phyloP scores from a whole-genome alignment of 2,329 filamentous ascomycete genomes.

The Trichoderma gracile region DNA sequence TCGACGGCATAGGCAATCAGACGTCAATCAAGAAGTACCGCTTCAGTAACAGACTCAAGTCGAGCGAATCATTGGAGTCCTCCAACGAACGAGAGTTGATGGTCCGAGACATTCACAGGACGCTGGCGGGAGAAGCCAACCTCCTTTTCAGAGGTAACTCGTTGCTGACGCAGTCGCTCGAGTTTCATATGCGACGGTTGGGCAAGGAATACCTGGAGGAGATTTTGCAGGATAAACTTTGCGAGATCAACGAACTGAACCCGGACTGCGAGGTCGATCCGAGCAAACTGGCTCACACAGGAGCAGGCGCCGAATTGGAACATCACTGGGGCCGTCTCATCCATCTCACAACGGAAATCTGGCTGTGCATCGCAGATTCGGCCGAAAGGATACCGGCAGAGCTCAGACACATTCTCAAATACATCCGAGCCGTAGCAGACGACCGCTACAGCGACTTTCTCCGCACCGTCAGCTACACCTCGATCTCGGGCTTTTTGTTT shows the following conservation, averaged over 20 bases:
- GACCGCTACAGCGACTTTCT: constrained; percentile 93
- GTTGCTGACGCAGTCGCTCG: constrained; percentile 85
- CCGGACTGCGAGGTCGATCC: constrained; percentile 95
- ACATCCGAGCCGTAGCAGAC: constrained; percentile 88
- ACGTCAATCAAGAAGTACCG: constrained; percentile 71
- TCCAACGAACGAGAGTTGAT: constrained; percentile 67
- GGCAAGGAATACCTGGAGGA: constrained; percentile 93
- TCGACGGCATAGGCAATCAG: constrained; percentile 87
- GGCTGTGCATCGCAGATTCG: constrained; percentile 79
- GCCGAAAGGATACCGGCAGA: constrained; percentile 75
- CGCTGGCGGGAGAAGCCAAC: constrained; percentile 84
- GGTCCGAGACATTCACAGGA: constrained; percentile 76
- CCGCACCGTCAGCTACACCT: constrained; percentile 86
- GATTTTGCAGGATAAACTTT: constrained; percentile 79
- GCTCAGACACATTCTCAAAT: constrained; percentile 81
- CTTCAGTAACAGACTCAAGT: constrained; percentile 69
- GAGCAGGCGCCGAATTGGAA: constrained; percentile 67
- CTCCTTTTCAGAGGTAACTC: constrained; percentile 94
- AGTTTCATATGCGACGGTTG: constrained; percentile 92
- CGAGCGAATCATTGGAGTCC: constrained; percentile 61
- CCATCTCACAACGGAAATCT: constrained; percentile 75
- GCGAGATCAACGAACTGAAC: constrained; percentile 86
- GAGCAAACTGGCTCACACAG: constrained; percentile 60
- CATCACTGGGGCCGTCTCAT: constrained; percentile 82
- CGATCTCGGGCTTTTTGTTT: constrained; percentile 92